Conservation (phyloP, 805 yeast species). For the Nakazawaea molendinolei region DNA sequence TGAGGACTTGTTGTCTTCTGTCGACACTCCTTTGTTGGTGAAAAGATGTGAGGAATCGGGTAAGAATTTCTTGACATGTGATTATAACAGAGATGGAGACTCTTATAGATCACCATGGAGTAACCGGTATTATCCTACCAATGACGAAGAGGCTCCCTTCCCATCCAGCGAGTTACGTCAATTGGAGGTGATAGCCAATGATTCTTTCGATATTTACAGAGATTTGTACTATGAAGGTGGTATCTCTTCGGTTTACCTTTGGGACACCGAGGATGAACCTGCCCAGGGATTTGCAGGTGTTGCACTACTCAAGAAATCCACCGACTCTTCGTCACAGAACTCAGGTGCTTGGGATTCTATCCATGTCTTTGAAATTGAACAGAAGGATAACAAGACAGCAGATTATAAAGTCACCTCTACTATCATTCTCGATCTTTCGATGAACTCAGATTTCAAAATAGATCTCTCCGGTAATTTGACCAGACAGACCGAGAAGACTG, state of each 20-base stretch:
- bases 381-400: conserved; percentile 32
- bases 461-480: conserved; percentile 78
- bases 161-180: conserved; percentile 65
- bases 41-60: conserved; percentile 46
- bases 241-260: conserved; percentile 76
- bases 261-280: conserved; percentile 75
- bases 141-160: conserved; percentile 66
- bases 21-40: conserved; percentile 74
- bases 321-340: conserved; percentile 30
- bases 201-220: conserved; percentile 85
- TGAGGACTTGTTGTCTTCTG: conserved; percentile 78
- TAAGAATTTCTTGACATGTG: conserved; percentile 77
- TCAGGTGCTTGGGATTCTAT: conserved; percentile 83
- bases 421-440: conserved; percentile 66
- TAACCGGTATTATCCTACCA: conserved; percentile 56
- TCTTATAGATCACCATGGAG: conserved; percentile 89
- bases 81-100: conserved; percentile 93
- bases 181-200: conserved; percentile 77
- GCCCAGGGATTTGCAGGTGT: conserved; percentile 82
- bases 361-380: conserved; percentile 77
- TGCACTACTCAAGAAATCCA: conserved; percentile 67
- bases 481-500: conserved; percentile 64
- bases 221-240: conserved; percentile 97
- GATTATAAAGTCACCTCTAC: conserved; percentile 79
- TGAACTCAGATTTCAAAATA: conserved; percentile 24